Evolutionary conservation across 2,329 filamentous ascomycete species (phyloP).

Genomic region (Aspergillus piperis): DNA sequence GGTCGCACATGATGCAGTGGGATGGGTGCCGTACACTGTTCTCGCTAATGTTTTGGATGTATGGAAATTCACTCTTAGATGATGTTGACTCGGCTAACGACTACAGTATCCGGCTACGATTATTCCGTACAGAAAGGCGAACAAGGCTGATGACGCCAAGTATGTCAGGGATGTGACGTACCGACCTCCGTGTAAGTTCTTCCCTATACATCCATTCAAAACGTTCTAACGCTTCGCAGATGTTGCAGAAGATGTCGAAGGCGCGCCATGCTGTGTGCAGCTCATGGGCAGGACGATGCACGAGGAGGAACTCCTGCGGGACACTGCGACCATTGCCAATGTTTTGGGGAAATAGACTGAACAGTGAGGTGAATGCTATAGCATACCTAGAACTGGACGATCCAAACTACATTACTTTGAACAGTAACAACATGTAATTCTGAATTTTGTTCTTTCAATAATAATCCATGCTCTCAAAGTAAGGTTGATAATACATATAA

Average conservation of each 20-base stretch:
- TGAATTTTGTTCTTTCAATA: too few species aligned
- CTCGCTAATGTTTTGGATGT: background rate
- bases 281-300: background rate
- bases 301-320: background rate
- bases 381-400: too few species aligned
- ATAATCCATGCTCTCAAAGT: too few species aligned
- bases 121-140: constrained; percentile 23
- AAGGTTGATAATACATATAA: too few species aligned
- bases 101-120: background rate
- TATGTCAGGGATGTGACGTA: constrained; percentile 25
- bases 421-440: too few species aligned
- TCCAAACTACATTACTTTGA: too few species aligned
- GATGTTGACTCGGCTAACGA: background rate
- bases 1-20: background rate
- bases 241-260: constrained; percentile 21
- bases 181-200: constrained; percentile 22
- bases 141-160: constrained; percentile 18
- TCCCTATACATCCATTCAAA: too few species aligned
- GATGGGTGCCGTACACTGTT: background rate
- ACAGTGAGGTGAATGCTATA: too few species aligned
- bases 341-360: background rate
- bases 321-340: background rate
- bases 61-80: too few species aligned
- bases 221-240: constrained; percentile 12
- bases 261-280: constrained; percentile 27